Conservation (phyloP, 768 basidiomycete species). For the Austroboletus eburneus region DNA sequence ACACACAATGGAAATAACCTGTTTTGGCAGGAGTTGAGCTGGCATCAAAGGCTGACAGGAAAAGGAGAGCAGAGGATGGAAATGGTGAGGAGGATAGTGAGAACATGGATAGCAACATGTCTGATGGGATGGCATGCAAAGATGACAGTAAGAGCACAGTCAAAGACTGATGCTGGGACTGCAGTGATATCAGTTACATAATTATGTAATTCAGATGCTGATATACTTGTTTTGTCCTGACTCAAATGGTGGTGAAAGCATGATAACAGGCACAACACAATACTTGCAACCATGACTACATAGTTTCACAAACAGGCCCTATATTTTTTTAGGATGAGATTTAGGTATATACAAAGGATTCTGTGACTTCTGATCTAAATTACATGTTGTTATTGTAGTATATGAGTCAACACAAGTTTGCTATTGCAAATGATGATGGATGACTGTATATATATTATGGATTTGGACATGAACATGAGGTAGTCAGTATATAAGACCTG, state of each 20-base stretch:
- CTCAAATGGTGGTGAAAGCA: not conserved
- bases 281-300: not conserved
- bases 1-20: conserved; percentile 18
- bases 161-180: not conserved
- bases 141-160: not conserved
- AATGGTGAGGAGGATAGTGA: not conserved
- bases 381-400: not conserved
- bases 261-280: not conserved
- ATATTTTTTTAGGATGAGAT: not conserved
- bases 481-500: too few relatives aligned
- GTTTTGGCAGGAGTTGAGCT: not conserved
- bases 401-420: not conserved
- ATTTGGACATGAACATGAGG: too few relatives aligned
- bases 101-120: too few relatives aligned
- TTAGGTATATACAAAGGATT: not conserved
- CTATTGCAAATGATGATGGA: not conserved
- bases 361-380: not conserved
- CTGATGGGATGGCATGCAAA: too few relatives aligned
- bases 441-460: too few relatives aligned
- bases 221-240: not conserved
- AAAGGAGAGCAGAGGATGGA: too few relatives aligned
- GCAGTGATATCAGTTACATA: not conserved
- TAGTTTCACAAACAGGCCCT: not conserved
- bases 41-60: not conserved
- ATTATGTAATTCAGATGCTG: not conserved